phyloP scores from a whole-genome alignment of 257 asterid genomes.

The Datura wrightii region DNA sequence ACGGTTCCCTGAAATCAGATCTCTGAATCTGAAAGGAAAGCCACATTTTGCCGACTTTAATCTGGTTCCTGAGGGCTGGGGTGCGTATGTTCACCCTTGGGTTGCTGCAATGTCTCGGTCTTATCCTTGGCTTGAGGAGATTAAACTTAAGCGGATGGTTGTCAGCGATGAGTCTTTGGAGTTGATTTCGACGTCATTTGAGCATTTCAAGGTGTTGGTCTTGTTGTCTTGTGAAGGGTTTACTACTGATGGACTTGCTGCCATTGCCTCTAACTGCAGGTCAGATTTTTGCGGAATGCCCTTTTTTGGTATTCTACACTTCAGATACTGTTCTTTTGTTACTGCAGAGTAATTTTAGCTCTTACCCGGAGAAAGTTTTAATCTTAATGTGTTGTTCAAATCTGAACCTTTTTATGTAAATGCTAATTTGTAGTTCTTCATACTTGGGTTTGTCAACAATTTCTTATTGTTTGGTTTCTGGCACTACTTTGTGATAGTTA shows the following conservation, averaged over 20 bases:
- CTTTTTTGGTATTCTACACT: not conserved
- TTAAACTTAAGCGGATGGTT: conserved; percentile 90
- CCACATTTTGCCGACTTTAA: conserved; percentile 97
- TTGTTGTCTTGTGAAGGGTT: conserved; percentile 75
- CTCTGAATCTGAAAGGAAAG: conserved; percentile 87
- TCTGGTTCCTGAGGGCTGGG: conserved; percentile 97
- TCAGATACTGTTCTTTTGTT: not conserved
- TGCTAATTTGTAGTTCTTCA: not conserved
- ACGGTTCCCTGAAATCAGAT: conserved; percentile 78
- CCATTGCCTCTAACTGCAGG: conserved; percentile 84
- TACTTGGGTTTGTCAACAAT: not conserved
- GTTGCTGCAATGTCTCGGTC: conserved; percentile 70
- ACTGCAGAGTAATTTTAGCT: not conserved
- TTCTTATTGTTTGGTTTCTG: too few species aligned
- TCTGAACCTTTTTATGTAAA: not conserved
- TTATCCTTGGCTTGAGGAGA: conserved; percentile 85
- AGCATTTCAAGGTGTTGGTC: conserved; percentile 61
- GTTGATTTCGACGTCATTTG: conserved; percentile 63
- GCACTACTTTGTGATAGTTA: too few species aligned
- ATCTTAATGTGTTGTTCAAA: too few species aligned
- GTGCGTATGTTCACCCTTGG: conserved; percentile 81
- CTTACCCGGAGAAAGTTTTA: conserved; percentile 11
- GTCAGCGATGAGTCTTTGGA: conserved; percentile 75
- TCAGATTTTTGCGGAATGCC: not conserved
- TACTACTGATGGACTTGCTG: conserved; percentile 70